phyloP scores from a whole-genome alignment of 495 filamentous ascomycete species.

The Hypomontagnella submonticulosa region DNA sequence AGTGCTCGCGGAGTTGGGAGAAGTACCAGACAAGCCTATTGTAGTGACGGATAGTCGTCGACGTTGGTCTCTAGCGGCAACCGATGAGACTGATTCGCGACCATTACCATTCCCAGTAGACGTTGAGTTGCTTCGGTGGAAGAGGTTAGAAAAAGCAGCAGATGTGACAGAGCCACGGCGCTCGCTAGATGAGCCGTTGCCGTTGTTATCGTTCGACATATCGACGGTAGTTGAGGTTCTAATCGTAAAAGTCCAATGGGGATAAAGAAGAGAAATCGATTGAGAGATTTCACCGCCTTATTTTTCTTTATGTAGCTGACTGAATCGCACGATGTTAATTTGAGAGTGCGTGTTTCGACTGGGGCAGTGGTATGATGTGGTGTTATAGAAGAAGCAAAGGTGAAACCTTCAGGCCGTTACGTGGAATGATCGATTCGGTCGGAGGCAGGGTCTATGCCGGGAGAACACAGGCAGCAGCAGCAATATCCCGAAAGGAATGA shows the following conservation, averaged over 20 bases:
- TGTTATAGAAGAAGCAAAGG: constrained; percentile 31
- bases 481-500: constrained; percentile 13
- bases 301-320: constrained; percentile 20
- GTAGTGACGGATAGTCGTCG: constrained; percentile 91
- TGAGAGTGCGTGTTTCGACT: constrained; percentile 25
- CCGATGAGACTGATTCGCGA: constrained; percentile 73
- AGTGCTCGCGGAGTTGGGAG: constrained; percentile 71
- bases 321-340: constrained; percentile 30
- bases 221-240: constrained; percentile 13
- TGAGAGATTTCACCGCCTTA: background rate
- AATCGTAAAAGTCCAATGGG: constrained; percentile 9
- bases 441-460: constrained; percentile 11
- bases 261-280: background rate
- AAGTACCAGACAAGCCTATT: constrained; percentile 80
- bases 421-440: constrained; percentile 31
- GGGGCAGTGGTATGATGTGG: constrained; percentile 40
- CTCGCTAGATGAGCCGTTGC: constrained; percentile 51
- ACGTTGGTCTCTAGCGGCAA: constrained; percentile 75
- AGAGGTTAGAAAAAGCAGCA: constrained; percentile 65
- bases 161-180: constrained; percentile 68
- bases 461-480: constrained; percentile 1
- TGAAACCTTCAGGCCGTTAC: constrained; percentile 29
- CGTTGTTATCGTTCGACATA: constrained; percentile 50
- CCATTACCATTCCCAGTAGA: constrained; percentile 56
- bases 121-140: constrained; percentile 61